Evolutionary conservation across 306 rosid species (phyloP).

Genomic region (Acacia acuminata): DNA sequence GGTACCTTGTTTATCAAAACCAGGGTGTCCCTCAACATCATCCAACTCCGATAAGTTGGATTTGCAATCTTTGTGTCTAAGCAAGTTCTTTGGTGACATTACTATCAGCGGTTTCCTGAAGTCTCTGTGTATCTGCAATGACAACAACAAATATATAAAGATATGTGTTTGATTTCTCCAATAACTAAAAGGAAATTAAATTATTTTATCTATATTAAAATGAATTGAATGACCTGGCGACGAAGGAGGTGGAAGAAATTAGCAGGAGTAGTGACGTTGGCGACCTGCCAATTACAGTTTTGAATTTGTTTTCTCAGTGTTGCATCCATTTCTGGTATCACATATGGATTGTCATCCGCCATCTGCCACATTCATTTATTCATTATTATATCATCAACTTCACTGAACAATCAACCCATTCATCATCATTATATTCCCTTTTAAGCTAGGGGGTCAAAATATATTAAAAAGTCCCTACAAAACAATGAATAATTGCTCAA

Average conservation of each 20-base stretch:
- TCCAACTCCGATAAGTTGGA: conserved; percentile 92
- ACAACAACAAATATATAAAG: too few relatives aligned
- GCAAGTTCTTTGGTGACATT: conserved; percentile 92
- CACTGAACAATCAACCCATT: too few relatives aligned
- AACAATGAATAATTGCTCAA: too few relatives aligned
- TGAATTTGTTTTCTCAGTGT: conserved; percentile 93
- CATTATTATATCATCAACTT: too few relatives aligned
- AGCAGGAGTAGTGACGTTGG: conserved; percentile 93
- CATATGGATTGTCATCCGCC: conserved; percentile 87
- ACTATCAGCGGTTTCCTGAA: conserved; percentile 92
- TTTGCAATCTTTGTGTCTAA: conserved; percentile 84
- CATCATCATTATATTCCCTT: too few relatives aligned
- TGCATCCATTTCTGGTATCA: conserved; percentile 95
- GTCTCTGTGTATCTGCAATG: conserved; percentile 73
- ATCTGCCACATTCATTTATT: conserved; percentile 45
- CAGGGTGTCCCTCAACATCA: conserved; percentile 92
- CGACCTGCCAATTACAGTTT: conserved; percentile 93
- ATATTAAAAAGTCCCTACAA: too few relatives aligned
- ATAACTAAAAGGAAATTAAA: too few relatives aligned
- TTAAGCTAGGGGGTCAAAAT: too few relatives aligned
- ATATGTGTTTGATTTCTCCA: background rate
- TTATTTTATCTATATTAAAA: too few relatives aligned
- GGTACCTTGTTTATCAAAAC: conserved; percentile 97
- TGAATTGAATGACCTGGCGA: conserved; percentile 57
- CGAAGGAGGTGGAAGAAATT: conserved; percentile 92